Conservation (phyloP, 352 stramenopile species). For the Pythium vanterpoolii region DNA sequence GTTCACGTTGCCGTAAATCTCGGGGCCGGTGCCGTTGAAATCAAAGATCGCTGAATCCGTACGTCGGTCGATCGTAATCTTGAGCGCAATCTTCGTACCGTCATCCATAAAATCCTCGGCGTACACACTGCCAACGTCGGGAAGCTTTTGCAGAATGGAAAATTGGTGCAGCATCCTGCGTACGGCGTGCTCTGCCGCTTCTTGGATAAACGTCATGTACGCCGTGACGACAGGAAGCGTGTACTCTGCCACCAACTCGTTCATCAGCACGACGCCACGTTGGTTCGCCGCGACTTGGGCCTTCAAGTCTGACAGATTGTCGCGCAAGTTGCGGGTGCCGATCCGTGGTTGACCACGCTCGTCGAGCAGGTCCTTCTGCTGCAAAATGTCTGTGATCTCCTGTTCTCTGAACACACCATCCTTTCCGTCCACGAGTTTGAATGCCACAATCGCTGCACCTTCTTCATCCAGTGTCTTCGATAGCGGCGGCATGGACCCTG, state of each 20-base stretch:
- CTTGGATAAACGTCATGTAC: slow-evolving; percentile 99
- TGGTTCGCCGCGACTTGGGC: slow-evolving; percentile 99
- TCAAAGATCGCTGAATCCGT: slow-evolving; percentile 94
- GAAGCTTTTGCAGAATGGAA: slow-evolving; percentile 70
- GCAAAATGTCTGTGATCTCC: slow-evolving; percentile 95
- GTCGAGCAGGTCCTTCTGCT: slow-evolving; percentile 84
- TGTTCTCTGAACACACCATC: slow-evolving; percentile 95
- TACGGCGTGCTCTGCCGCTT: slow-evolving; percentile 94
- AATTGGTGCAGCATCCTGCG: slow-evolving; percentile 95
- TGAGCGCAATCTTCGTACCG: slow-evolving; percentile 95
- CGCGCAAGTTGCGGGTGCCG: slow-evolving; percentile 95
- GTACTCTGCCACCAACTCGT: slow-evolving; percentile 95
- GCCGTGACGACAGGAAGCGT: slow-evolving; percentile 92
- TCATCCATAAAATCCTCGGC: slow-evolving; percentile 99
- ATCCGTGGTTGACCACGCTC: slow-evolving; percentile 80
- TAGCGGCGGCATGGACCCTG: slow-evolving; percentile 94
- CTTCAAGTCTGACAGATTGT: slow-evolving; percentile 97
- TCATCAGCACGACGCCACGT: slow-evolving; percentile 93
- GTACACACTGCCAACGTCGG: slow-evolving; percentile 82
- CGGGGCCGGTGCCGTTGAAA: slow-evolving; percentile 95
- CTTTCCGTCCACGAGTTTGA: slow-evolving; percentile 96
- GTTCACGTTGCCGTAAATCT: slow-evolving; percentile 99
- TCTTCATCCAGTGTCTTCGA: slow-evolving; percentile 96
- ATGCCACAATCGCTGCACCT: slow-evolving; percentile 98
- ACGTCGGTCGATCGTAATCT: slow-evolving; percentile 93